phyloP scores from a whole-genome alignment of 2,329 filamentous ascomycete species.

The Arachnopeziza araneosa region DNA sequence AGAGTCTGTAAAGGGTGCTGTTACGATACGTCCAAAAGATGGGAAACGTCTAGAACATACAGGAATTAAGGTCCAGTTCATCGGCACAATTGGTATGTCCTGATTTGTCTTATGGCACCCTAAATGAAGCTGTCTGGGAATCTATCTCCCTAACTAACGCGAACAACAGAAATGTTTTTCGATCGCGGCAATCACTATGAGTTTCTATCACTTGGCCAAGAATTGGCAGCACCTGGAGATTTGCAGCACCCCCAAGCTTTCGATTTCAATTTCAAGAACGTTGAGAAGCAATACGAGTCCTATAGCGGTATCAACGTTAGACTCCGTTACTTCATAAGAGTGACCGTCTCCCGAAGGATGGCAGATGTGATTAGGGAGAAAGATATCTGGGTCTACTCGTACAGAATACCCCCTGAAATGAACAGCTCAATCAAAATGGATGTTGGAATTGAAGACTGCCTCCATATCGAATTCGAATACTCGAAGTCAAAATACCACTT shows the following conservation, averaged over 20 bases:
- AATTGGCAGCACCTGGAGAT: constrained; percentile 93
- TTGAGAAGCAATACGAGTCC: constrained; percentile 99
- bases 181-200: constrained; percentile 99
- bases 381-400: constrained; percentile 99
- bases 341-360: constrained; percentile 95
- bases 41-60: constrained; percentile 97
- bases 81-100: constrained; percentile 83
- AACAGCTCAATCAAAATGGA: constrained; percentile 99
- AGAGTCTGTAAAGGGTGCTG: constrained; percentile 93
- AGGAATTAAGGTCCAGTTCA: constrained; percentile 99
- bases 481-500: constrained; percentile 99
- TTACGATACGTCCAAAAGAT: constrained; percentile 94
- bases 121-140: neutral
- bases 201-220: constrained; percentile 94
- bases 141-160: neutral
- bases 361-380: constrained; percentile 97
- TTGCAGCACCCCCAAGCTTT: constrained; percentile 98
- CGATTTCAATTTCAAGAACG: constrained; percentile 99
- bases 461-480: constrained; percentile 99
- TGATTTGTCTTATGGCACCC: neutral
- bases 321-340: constrained; percentile 94
- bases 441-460: constrained; percentile 96
- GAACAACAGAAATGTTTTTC: constrained; percentile 88
- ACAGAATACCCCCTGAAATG: constrained; percentile 95
- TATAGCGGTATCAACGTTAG: constrained; percentile 99